Evolutionary conservation across 805 yeast genomes (phyloP), one percentile per base, ranked within the genome.

Genomic region (Scheffersomyces lignosus): DNA sequence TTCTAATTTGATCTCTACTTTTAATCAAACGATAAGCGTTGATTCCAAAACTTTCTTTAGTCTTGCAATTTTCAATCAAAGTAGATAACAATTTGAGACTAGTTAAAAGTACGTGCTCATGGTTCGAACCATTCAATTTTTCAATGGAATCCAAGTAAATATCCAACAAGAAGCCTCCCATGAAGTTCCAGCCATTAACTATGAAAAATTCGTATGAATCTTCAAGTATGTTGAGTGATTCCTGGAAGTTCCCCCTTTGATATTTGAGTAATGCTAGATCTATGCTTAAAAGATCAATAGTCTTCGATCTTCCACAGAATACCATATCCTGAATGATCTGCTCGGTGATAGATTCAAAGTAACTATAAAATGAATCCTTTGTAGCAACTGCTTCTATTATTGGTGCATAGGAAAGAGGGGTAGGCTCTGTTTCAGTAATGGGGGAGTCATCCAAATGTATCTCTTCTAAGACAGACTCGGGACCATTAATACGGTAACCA

Each of bases 181-280:
- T 77, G 30, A 65, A 58, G 34, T 75, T 75, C 97, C 97, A 90
- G 1, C 89, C 87, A 31, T 81, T 77, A 14, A 71, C 60, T 5
- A 75, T 71, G 51, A 85, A 89, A 37, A 78, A 78, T 26, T 76
- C 78, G 31, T 86, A 87, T 2, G 93, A 80, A 6, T 80, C 77
- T 26, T 78, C 77, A 9, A 91, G 64, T 3, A 86, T 77, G 4
- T 73, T 64, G 12, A 80, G 73, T 1, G 96, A 83, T 29, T 75
- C 73, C 25, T 71, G 70, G 47, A 77, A 83, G 23, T 84, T 71
- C 3, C 73, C 62, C 20, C 68, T 63, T 45, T 77, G 78, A 53
- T 77, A 81, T 41, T 83, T 80, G 13, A 88, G 59, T 8, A 84
- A 54, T 0, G 95, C 96, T 36, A 88, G 71, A 45, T 91, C 96